Evolutionary conservation across 148 eudicot species (phyloP), one percentile per base, ranked within the genome.

Genomic region (Rhododendron ferrugineum): DNA sequence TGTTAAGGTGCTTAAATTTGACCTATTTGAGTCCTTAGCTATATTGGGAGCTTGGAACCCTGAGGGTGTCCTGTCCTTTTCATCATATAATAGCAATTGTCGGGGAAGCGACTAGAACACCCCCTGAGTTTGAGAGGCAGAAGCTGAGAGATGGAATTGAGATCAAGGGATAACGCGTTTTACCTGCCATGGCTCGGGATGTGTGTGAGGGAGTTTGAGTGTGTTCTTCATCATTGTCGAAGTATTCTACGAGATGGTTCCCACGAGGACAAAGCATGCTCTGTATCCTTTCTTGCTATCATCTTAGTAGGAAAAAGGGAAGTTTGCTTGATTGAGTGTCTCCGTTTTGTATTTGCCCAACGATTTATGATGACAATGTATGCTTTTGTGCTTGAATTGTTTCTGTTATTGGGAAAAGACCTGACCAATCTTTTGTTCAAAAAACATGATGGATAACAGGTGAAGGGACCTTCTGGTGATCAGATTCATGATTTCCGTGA

Each of bases 401-500:
- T 77, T 40, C 28, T 42, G n/a, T 40, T 37, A 32, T 37, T 36
- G 30, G 44, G 42, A 16, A 73, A 73, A 73, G 23, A 74, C 78
- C 37, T 74, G 47, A 74, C 46, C n/a, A 34, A 10, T 28, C 7
- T 32, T 66, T 23, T 66, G 34, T n/a, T 10, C 1, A 22, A 11
- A 95, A 72, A 23, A 68, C 26, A 28, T 81, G 44, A 36, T 85
- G 84, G 58, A 84, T 85, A 78, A 84, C 90, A 95, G 98, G 94
- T 95, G 70, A 94, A 88, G 87, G 98, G 96, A 78, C 98, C 98
- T 32, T 85, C 89, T 58, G 98, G 96, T 37, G 93, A 93, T 40
- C 98, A 95, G 84, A 49, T 94, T 78, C 93, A 91, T 79, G 98
- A 81, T 81, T 36, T 81, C 62, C 84, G 84, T 54, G 82, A 81